These are phyloP conservation scores for Nematocida homosporus DNA, from an alignment of 371 early-diverging fungal genomes.

Conservation along the genomic window DNA sequence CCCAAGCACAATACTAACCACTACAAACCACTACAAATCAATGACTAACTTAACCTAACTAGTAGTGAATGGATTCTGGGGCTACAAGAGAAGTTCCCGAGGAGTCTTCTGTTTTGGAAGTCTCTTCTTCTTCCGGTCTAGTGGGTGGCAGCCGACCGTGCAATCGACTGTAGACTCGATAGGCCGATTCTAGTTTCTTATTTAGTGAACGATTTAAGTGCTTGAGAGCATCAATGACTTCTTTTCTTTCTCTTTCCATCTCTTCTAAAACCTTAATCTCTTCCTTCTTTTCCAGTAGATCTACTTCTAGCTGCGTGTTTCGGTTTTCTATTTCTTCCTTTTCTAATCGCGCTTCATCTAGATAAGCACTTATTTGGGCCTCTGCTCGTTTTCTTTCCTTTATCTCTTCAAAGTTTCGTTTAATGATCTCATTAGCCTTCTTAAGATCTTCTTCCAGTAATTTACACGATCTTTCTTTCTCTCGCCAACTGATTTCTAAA, in stretches of 20 bases:
- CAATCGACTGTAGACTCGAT: constrained; percentile 64
- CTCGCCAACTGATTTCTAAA: constrained; percentile 44
- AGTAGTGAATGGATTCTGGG: constrained; percentile 47
- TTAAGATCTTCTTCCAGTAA: constrained; percentile 56
- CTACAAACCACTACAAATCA: background rate
- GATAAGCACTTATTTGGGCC: background rate
- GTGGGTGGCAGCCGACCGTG: background rate
- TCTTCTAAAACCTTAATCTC: constrained; percentile 42
- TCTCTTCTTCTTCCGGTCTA: constrained; percentile 4
- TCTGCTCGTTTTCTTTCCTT: constrained; percentile 41
- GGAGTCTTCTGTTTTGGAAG: constrained; percentile 38
- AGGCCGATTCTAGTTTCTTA: constrained; percentile 66
- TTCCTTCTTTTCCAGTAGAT: constrained; percentile 43
- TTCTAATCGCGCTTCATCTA: constrained; percentile 56
- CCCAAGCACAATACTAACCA: background rate
- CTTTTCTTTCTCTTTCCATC: constrained; percentile 38
- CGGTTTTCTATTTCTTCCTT: constrained; percentile 56
- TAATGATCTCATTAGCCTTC: constrained; percentile 65
- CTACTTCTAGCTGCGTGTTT: constrained; percentile 55
- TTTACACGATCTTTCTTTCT: constrained; percentile 40
- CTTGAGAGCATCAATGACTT: constrained; percentile 40
- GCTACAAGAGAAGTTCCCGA: constrained; percentile 28
- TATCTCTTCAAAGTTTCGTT: constrained; percentile 58
- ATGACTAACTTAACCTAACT: background rate
- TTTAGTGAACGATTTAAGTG: constrained; percentile 55